phyloP scores from a whole-genome alignment of 352 stramenopile genomes.

The Phytophthora idaei region DNA sequence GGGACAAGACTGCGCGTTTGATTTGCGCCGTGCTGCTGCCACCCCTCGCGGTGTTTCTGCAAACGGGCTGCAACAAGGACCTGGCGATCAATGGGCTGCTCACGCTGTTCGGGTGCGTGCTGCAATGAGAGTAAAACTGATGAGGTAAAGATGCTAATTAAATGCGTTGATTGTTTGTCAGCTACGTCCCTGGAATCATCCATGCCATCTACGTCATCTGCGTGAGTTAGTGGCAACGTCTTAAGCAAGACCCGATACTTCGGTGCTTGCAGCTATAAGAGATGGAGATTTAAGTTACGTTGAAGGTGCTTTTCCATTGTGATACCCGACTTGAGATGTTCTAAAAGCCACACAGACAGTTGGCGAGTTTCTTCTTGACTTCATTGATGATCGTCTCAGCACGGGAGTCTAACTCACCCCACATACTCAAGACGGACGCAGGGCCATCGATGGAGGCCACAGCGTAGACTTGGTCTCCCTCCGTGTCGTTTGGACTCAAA shows the following conservation, averaged over 20 bases:
- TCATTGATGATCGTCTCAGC: constrained; percentile 53
- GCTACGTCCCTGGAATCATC: constrained; percentile 64
- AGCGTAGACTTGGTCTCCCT: constrained; percentile 36
- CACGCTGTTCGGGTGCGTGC: constrained; percentile 55
- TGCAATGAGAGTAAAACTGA: not conserved
- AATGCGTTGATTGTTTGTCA: constrained; percentile 13
- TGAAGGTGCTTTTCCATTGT: constrained; percentile 12
- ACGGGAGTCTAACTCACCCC: constrained; percentile 49
- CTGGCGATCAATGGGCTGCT: constrained; percentile 73
- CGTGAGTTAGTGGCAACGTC: constrained; percentile 22
- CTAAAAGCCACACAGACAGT: constrained; percentile 75
- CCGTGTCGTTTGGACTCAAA: constrained; percentile 8
- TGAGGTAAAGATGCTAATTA: constrained; percentile 6
- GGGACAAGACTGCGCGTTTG: constrained; percentile 52
- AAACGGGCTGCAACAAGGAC: constrained; percentile 63
- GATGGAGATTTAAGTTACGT: constrained; percentile 11
- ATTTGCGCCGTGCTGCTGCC: constrained; percentile 56
- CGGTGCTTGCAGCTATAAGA: not conserved
- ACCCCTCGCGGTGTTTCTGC: constrained; percentile 58
- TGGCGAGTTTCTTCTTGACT: constrained; percentile 60
- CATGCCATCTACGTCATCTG: constrained; percentile 63
- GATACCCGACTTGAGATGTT: not conserved
- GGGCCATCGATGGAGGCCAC: constrained; percentile 49
- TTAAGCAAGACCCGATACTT: not conserved
- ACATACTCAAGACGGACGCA: constrained; percentile 61